A percentile compares a stretch with the other conserved stretches of the same genome.
These are phyloP conservation scores for Nemania serpens DNA, from an alignment of 2,329 filamentous ascomycete genomes.

Conservation along the genomic window DNA sequence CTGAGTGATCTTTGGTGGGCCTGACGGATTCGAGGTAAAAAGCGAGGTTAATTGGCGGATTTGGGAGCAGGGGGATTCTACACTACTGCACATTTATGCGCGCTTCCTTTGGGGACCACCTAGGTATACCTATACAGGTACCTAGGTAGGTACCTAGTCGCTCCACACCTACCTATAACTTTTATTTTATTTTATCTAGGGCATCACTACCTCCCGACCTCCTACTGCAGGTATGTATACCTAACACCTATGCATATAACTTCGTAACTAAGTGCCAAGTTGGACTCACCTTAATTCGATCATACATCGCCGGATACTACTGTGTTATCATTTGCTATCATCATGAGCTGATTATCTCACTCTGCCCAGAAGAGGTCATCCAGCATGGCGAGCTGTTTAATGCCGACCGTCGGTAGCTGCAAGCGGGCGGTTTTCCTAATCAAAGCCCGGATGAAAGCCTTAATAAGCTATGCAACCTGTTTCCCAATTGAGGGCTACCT, in stretches of 20 bases:
- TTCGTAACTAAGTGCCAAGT: background rate
- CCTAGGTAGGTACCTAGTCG: too few relatives aligned
- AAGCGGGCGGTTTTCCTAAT: background rate
- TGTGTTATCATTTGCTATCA: background rate
- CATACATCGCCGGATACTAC: background rate
- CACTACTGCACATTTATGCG: conserved; percentile 15
- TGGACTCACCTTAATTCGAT: background rate
- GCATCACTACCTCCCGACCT: conserved; percentile 12
- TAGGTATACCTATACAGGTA: too few relatives aligned
- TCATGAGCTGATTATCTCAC: background rate
- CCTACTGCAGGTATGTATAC: conserved; percentile 20
- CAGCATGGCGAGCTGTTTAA: background rate
- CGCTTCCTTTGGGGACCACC: conserved; percentile 11
- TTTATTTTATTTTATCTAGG: too few relatives aligned
- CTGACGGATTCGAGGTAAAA: conserved; percentile 16
- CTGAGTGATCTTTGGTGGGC: conserved; percentile 26
- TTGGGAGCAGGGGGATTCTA: conserved; percentile 14
- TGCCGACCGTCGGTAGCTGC: background rate
- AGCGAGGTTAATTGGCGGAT: conserved; percentile 24
- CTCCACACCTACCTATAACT: too few relatives aligned
- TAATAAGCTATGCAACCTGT: too few relatives aligned
- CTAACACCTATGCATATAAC: conserved; percentile 3
- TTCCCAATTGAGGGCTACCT: too few relatives aligned
- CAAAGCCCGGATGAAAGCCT: background rate
- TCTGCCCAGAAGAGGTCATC: background rate